A percentile compares a stretch with the other conserved stretches of the same genome.
Conservation (phyloP, 2,329 filamentous ascomycete species). For the Hypoxylon sp. region DNA sequence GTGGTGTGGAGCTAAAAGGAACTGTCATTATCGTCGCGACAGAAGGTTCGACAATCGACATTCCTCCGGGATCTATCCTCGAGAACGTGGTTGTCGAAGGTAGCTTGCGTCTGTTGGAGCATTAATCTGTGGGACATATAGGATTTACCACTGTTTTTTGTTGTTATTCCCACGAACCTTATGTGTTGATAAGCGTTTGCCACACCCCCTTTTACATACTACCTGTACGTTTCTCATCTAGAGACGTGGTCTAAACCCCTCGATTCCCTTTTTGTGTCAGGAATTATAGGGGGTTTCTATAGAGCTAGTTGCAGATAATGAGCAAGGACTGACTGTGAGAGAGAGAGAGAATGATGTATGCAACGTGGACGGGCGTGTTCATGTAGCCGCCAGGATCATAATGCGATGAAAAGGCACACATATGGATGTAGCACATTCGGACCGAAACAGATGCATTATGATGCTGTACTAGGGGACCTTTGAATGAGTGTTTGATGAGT, state of each 20-base stretch:
- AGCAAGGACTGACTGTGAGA: neutral
- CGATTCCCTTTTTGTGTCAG: slow-evolving; percentile 3
- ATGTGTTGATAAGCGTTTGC: slow-evolving; percentile 31
- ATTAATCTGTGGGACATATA: slow-evolving; percentile 60
- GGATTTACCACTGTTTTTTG: slow-evolving; percentile 2
- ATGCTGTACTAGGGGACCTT: neutral
- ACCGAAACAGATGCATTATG: slow-evolving; percentile 4
- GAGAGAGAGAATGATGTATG: slow-evolving; percentile 25
- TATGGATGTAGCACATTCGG: neutral
- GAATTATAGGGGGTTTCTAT: slow-evolving; percentile 31
- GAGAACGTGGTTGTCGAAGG: slow-evolving; percentile 99
- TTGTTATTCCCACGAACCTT: slow-evolving; percentile 13
- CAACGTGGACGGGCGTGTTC: slow-evolving; percentile 23
- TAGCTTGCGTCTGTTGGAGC: slow-evolving; percentile 82
- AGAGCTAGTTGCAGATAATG: slow-evolving; percentile 19
- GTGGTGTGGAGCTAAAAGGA: slow-evolving; percentile 95
- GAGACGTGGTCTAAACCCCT: slow-evolving; percentile 20
- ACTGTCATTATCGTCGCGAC: slow-evolving; percentile 99
- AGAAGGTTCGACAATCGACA: slow-evolving; percentile 97
- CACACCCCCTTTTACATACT: slow-evolving; percentile 16
- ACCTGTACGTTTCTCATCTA: slow-evolving; percentile 9
- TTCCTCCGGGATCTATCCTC: slow-evolving; percentile 94
- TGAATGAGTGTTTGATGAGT: neutral
- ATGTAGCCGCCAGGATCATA: slow-evolving; percentile 37
- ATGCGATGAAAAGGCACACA: slow-evolving; percentile 39